Evolutionary conservation across 192 early-diverging fungal species (phyloP), one percentile per base, ranked within the genome.

Genomic region (Podila horticola): DNA sequence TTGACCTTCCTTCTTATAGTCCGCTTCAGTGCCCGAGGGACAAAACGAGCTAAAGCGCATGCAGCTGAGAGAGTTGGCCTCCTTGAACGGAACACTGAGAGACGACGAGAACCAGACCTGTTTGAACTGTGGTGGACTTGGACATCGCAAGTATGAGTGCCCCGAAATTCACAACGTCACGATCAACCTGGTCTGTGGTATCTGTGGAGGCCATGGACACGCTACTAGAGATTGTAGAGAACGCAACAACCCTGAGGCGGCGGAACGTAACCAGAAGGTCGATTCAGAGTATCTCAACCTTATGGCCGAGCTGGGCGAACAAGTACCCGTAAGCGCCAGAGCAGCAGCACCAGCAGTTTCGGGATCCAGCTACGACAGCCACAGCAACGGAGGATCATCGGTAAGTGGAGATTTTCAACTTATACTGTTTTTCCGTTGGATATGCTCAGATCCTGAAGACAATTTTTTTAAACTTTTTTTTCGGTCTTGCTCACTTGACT

Each of bases 71-170:
- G 95, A 97, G 74, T 85, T 99, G 72, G 98, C 98, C 4, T 93
- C 93, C 22, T 84, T 99, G 52, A 99, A 99, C 82, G 98, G 98
- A 68, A 99, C 98, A 6, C 82, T 99, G 50, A 88, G 98, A 48
- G 97, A 98, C 69, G 97, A 98, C 74, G 96, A 97, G 84, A 93
- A 92, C 30, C 95, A 97, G 82, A 93, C 93, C 3, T 99, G 98
- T 79, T 88, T 89, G 61, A 98, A 98, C 83, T 99, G 98, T 82
- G 98, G 98, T 69, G 91, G 86, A 28, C 65, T 90, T 66, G 96
- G 97, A 17, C 98, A 99, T 86, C 93, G 94, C 61, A 87, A 89
- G 57, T 98, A 91, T 79, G 96, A 97, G 69, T 99, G 98, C 79
- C 92, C 96, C 7, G 96, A 98, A 73, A 79, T 88, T 19, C 87